Base-by-base conservation (phyloP, 495 filamentous ascomycete species). In the Aspergillus mulundensis region DNA sequence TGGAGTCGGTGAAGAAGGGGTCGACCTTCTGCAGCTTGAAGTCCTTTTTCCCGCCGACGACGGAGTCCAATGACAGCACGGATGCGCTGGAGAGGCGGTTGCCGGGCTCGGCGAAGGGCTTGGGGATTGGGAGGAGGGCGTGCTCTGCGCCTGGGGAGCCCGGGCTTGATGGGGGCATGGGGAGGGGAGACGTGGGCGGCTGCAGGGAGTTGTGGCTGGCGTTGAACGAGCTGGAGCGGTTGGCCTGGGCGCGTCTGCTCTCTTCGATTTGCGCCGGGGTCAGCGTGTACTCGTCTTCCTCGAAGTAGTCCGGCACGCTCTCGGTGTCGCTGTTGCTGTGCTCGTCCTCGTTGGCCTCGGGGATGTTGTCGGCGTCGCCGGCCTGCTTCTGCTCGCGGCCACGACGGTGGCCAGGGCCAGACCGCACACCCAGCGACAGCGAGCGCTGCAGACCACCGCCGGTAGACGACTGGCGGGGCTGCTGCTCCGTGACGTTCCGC, bases 21-120 rank as follows among this genome's bases (percentile, higher is more conserved):
- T 86, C 82, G 1, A 87, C 83, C 54, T 87, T 81, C 58, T 87
- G 85, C n/a, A 87, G 79, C 62, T 81, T 80, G 57, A 82, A 82
- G 57, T 87, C 81, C 23, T 79, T 81, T 57, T 81, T 76, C 41
- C 80, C 80, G n/a, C 82, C 81, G 10, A 84, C 77, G 4, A 87
- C 79, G 0, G 79, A 80, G 28, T 78, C 74, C 30, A 79, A 74
- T 2, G 73, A 76, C 16, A 77, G 64, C 51, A 79, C 63, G 60
- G 82, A 77, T 21, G 72, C 56, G 46, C 66, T 69, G 32, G 66
- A 73, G 10, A 76, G 62, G 10, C 73, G 69, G 40, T 60, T 71
- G 15, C 61, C 59, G 20, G 68, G 21, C 66, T n/a, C 69, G 6
- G 64, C 61, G 60, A 75, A 70, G 7, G 68, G 45, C 43, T 25